Conservation (phyloP, 2,329 filamentous ascomycete genomes). For the Aspergillus udagawae region DNA sequence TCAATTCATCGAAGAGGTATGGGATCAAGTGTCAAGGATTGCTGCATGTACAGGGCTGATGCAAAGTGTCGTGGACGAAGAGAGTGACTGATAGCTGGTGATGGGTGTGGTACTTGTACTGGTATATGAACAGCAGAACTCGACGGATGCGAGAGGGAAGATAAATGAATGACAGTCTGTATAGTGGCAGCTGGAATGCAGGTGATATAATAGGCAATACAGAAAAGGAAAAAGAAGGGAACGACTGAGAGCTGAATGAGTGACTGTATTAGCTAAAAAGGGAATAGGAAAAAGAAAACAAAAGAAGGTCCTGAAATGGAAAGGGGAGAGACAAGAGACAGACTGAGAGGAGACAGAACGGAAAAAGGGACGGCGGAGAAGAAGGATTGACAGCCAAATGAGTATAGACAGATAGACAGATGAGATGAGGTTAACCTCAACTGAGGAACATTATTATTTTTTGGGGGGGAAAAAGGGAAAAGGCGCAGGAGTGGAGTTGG, state of each 20-base stretch:
- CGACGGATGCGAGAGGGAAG: neutral
- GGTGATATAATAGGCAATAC: slow-evolving; percentile 14
- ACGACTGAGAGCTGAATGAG: neutral
- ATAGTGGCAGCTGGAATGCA: slow-evolving; percentile 13
- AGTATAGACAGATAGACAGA: slow-evolving; percentile 16
- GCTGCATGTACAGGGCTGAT: too few relatives aligned
- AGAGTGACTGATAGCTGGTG: slow-evolving; percentile 1
- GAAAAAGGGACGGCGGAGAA: slow-evolving; percentile 10
- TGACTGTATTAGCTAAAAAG: slow-evolving; percentile 10
- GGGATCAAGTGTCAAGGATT: neutral
- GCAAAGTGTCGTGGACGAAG: neutral
- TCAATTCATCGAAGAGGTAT: slow-evolving; percentile 9
- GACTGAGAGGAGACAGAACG: slow-evolving; percentile 7
- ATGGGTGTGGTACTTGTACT: neutral
- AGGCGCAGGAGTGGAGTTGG: slow-evolving; percentile 3
- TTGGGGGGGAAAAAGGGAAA: slow-evolving; percentile 10
- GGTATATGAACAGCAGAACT: neutral
- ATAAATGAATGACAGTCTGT: neutral
- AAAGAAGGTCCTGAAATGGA: slow-evolving; percentile 17
- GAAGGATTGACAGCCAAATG: slow-evolving; percentile 14
- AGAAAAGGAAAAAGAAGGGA: slow-evolving; percentile 16
- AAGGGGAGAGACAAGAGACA: slow-evolving; percentile 14
- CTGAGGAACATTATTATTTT: slow-evolving; percentile 3
- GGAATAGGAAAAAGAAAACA: slow-evolving; percentile 7
- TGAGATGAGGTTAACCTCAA: slow-evolving; percentile 11